These are phyloP conservation scores for Sugiyamaella marilandica DNA, from an alignment of 805 yeast species.

Conservation along the genomic window DNA sequence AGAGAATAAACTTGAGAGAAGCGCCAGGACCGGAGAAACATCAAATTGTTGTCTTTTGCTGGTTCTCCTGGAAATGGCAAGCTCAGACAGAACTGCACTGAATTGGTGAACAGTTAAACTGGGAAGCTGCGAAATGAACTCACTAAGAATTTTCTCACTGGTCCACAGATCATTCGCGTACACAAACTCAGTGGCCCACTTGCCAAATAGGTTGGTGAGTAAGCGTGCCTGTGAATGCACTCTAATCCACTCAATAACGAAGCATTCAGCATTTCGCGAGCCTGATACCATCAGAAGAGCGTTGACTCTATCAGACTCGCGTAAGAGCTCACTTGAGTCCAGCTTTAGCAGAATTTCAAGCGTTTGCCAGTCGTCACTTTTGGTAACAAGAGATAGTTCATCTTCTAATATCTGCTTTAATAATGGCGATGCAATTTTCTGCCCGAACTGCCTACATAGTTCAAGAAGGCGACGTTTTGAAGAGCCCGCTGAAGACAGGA, in stretches of 20 bases:
- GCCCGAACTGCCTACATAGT: background rate
- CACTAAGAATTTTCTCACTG: background rate
- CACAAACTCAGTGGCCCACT: background rate
- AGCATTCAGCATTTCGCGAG: background rate
- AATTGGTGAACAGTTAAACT: background rate
- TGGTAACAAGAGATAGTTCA: background rate
- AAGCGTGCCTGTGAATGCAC: background rate
- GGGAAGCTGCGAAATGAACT: background rate
- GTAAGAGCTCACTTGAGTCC: background rate
- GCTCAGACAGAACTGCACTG: background rate
- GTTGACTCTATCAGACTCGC: background rate
- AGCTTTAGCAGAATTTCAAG: background rate
- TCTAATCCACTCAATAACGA: background rate
- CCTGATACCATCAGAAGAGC: background rate
- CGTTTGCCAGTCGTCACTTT: background rate
- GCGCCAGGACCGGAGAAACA: background rate
- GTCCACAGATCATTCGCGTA: background rate
- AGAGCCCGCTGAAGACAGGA: background rate
- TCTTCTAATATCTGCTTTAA: background rate
- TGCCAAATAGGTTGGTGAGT: background rate
- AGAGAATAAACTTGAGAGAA: background rate
- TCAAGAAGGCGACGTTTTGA: background rate
- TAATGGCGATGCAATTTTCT: background rate
- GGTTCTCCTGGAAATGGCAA: background rate
- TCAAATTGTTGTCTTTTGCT: background rate